A percentile compares a stretch with the other conserved stretches of the same genome.
Evolutionary conservation across 139 green algal species (phyloP).

Genomic region (Gonium pectorale): DNA sequence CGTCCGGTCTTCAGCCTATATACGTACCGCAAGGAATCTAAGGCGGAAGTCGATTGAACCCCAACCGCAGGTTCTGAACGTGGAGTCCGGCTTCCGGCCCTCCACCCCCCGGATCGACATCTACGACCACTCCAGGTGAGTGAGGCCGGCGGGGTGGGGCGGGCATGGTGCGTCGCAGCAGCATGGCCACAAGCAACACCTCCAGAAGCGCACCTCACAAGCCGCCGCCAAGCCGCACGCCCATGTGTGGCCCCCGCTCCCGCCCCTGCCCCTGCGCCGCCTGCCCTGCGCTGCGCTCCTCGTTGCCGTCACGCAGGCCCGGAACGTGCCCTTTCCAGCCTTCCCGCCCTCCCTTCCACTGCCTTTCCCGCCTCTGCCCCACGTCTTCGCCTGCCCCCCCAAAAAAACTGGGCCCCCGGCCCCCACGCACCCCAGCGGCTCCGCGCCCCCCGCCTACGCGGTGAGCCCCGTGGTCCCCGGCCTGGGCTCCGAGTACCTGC

Average conservation of each 20-base stretch:
- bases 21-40: no score
- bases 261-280: no score
- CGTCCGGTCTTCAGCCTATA: no score
- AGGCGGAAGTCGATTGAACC: no score
- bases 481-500: conserved; percentile 65
- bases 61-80: conserved; percentile 47
- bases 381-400: not conserved
- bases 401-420: not conserved
- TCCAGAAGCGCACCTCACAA: no score
- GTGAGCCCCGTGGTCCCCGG: conserved; percentile 39
- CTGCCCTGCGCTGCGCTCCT: not conserved
- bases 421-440: conserved; percentile 35
- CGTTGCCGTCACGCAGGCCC: no score
- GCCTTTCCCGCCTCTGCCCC: not conserved
- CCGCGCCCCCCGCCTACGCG: conserved; percentile 54
- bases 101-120: conserved; percentile 61
- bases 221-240: no score
- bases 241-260: no score
- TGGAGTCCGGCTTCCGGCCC: conserved; percentile 40
- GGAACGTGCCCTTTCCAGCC: not conserved
- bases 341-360: no score
- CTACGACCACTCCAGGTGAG: conserved; percentile 56
- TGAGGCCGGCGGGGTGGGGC: not conserved
- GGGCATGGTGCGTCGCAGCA: no score
- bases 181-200: no score